Base-by-base conservation (phyloP, 805 yeast genomes). In the Saturnispora mendoncae region DNA sequence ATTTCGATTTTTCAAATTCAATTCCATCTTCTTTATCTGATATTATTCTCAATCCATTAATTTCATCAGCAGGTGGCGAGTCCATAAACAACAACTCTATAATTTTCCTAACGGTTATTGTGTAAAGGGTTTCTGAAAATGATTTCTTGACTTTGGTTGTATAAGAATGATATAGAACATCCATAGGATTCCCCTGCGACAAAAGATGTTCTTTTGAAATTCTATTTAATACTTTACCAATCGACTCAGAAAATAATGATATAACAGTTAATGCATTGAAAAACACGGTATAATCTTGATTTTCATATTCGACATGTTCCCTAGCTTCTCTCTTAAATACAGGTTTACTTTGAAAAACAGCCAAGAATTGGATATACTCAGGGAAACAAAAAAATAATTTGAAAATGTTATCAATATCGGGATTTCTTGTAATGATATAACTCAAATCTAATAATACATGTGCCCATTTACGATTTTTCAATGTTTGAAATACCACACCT, bases 281-380 rank as follows among this genome's bases (percentile, higher is more conserved):
- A 52, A 71, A 80, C 2, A 77, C 72, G 1, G 80, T 72, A 68
- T 88, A 92, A 39, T 84, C 90, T 25, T 84, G 84, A 34, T 78
- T 79, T 55, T 90, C 98, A 56, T 83, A 92, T 55, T 88, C 96
- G 8, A 90, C 87, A 58, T 90, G 98, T 45, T 76, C 80, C 5
- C 72, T 67, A 4, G 77, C 75, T 53, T 86, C 95, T 45, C 97
- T 69, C 46, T 69, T 72, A 51, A 85, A 63, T 0, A 83, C 78
- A 1, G 92, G 84, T 35, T 77, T 69, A 3, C 95, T 88, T 58
- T 86, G 92, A 51, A 86, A 83, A 25, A 85, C 60, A 2, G 74
- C 62, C 24, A 84, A 51, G 8, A 85, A 67, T 47, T 82, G 85
- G 33, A 84, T 71, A 18, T 80, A 69, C 24, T 65, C 59, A 2